Base-by-base conservation (phyloP, 2,329 filamentous ascomycete genomes). In the Hypoxylon sp. region DNA sequence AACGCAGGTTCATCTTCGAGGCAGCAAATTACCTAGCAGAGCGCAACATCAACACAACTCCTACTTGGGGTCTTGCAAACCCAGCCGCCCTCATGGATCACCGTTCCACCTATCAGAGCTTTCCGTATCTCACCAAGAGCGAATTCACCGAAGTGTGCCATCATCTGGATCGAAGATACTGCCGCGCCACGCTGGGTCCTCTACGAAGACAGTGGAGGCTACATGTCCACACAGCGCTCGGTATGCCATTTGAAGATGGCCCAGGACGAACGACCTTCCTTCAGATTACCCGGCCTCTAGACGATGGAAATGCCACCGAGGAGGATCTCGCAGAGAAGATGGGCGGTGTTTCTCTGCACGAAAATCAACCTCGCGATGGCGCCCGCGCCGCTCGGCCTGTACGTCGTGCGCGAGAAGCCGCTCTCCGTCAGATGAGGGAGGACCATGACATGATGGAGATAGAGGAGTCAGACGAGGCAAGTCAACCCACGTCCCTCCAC, bases 81-180 rank as follows among this genome's bases (percentile, higher is more conserved):
- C n/a, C n/a, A n/a, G n/a, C n/a, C n/a, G n/a, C n/a, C n/a, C n/a
- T n/a, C n/a, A 42, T 41, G 20, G 18, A 51, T 43, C 61, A 70
- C 48, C 66, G 71, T 15, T 70, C 72, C 11, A 77, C 76, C 10
- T 81, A 84, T 67, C 66, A 73, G 55, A 75, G 79, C 47, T 91
- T 88, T 69, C 88, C 88, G 5, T 83, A 82, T 56, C 79, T 91
- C 23, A 82, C 75, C 9, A 68, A 75, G 9, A 80, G 84, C 35
- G 88, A 91, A 69, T 91, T 91, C 63, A 74, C 83, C 49, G 81
- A 85, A 68, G 83, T 81, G 51, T 91, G 88, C 72, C 83, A 88
- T 65, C 77, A 83, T 51, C 78, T 88, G 18, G 85, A 88, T 61
- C 77, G 80, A 31, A 79, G 73, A 60, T 88, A 88, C 71, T 79